Evolutionary conservation across 1,284 basidiomycete genomes (phyloP).

Genomic region (Rhodotorula sp.): DNA sequence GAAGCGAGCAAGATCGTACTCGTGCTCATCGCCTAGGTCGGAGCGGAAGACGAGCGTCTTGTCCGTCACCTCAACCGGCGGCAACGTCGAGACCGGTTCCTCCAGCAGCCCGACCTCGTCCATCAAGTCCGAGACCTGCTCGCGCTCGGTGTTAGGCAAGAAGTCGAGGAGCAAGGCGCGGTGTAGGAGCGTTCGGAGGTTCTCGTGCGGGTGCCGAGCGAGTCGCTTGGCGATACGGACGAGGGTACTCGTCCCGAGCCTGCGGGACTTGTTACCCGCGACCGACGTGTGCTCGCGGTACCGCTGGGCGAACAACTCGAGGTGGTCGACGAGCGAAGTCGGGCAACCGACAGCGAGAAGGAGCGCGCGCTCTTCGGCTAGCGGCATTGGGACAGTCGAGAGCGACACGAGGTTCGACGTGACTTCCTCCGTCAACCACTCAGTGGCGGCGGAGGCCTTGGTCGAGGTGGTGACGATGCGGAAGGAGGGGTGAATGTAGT

Average conservation of each 20-base stretch:
- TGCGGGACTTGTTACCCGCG: conserved; percentile 44
- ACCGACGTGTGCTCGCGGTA: conserved; percentile 45
- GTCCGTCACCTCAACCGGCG: conserved; percentile 28
- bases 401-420: conserved; percentile 47
- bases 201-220: conserved; percentile 42
- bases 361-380: conserved; percentile 46
- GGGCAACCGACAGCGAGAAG: conserved; percentile 33
- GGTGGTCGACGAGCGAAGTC: conserved; percentile 11
- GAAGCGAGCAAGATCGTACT: conserved; percentile 44
- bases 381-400: conserved; percentile 48
- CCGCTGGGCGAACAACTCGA: conserved; percentile 44
- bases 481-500: conserved; percentile 43
- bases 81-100: conserved; percentile 38
- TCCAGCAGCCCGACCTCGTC: conserved; percentile 42
- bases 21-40: conserved; percentile 5
- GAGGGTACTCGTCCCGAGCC: conserved; percentile 49
- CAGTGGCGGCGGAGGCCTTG: conserved; percentile 36
- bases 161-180: conserved; percentile 49
- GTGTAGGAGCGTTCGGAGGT: conserved; percentile 43
- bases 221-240: conserved; percentile 48
- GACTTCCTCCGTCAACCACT: conserved; percentile 50
- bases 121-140: conserved; percentile 45
- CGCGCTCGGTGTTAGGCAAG: conserved; percentile 48
- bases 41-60: conserved; percentile 33
- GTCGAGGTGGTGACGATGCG: conserved; percentile 48